Conservation (phyloP, 306 rosid species). For the Luffa acutangula region DNA sequence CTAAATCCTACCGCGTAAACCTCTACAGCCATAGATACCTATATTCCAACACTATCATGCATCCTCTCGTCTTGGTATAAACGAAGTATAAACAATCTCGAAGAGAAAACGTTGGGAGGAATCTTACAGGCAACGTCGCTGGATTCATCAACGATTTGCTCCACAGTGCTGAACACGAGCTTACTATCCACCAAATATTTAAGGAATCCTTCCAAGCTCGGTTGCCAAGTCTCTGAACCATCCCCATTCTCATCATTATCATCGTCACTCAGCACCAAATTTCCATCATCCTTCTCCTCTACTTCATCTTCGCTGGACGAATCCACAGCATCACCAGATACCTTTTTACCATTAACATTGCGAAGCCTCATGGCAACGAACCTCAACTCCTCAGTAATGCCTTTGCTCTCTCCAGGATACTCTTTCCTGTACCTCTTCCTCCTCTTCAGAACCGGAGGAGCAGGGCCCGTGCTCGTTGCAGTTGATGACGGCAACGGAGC, state of each 20-base stretch:
- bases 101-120: background rate
- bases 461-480: background rate
- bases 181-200: conserved; percentile 61
- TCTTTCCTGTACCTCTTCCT: conserved; percentile 45
- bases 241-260: background rate
- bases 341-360: conserved; percentile 28
- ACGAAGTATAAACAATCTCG: background rate
- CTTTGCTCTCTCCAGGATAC: conserved; percentile 71
- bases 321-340: conserved; percentile 1
- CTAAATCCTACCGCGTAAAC: background rate
- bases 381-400: conserved; percentile 89
- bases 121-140: conserved; percentile 58
- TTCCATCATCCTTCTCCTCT: conserved; percentile 1
- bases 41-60: background rate
- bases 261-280: conserved; percentile 6
- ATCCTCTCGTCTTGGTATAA: background rate
- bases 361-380: conserved; percentile 91
- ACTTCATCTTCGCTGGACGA: conserved; percentile 1
- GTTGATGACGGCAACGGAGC: conserved; percentile 11
- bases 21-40: background rate
- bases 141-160: conserved; percentile 69
- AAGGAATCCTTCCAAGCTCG: conserved; percentile 52
- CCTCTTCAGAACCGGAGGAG: conserved; percentile 30
- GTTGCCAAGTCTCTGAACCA: conserved; percentile 37
- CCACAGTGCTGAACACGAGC: conserved; percentile 55